A percentile compares a stretch with the other conserved stretches of the same genome.
phyloP scores from a whole-genome alignment of 495 filamentous ascomycete genomes.

The Podospora conica region DNA sequence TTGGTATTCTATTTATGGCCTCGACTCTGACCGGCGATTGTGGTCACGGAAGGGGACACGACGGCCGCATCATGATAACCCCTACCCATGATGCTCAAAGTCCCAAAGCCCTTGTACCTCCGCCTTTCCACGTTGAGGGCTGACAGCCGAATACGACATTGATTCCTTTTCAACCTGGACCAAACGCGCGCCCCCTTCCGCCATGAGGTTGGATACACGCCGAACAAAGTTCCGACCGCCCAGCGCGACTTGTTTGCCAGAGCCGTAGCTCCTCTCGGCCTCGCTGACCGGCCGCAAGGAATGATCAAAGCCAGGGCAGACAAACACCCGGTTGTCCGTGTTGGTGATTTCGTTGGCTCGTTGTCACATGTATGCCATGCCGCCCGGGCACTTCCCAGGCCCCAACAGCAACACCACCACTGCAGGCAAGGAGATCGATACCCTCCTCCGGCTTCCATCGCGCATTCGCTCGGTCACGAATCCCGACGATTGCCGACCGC shows the following conservation, averaged over 20 bases:
- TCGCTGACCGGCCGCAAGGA: background rate
- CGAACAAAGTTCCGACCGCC: too few species aligned
- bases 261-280: background rate
- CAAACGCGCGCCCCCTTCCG: background rate
- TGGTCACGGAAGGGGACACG: background rate
- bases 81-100: background rate
- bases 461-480: background rate
- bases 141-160: background rate
- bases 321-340: background rate
- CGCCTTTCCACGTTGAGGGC: background rate
- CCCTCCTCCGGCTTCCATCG: background rate
- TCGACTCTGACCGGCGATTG: background rate
- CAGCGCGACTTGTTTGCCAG: too few species aligned
- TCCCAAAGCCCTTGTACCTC: background rate
- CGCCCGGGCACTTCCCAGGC: background rate
- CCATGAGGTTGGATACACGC: background rate
- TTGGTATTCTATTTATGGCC: background rate
- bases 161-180: too few species aligned
- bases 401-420: background rate
- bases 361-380: background rate
- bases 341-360: background rate
- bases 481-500: background rate
- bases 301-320: background rate
- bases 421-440: background rate
- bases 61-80: background rate